These are phyloP conservation scores for Kazachstania taianensis DNA, from an alignment of 805 yeast genomes.

Conservation along the genomic window DNA sequence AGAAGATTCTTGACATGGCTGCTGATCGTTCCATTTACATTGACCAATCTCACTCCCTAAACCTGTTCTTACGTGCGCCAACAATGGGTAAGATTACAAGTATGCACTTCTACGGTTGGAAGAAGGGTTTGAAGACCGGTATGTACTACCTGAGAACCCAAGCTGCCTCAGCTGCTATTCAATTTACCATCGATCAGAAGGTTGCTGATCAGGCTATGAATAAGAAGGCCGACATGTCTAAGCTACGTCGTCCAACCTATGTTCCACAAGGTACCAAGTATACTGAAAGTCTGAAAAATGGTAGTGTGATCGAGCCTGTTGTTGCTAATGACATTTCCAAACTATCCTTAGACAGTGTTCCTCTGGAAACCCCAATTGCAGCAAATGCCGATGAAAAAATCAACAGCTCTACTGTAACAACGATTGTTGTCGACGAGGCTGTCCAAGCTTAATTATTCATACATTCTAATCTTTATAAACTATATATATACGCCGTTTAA, in stretches of 20 bases:
- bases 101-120: conserved; percentile 98
- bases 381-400: conserved; percentile 1
- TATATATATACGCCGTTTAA: background rate
- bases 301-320: background rate
- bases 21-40: conserved; percentile 75
- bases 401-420: background rate
- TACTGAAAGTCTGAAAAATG: conserved; percentile 4
- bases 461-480: background rate
- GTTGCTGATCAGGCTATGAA: conserved; percentile 40
- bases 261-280: conserved; percentile 12
- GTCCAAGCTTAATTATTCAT: background rate
- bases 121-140: conserved; percentile 92
- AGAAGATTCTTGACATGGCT: conserved; percentile 70
- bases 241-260: conserved; percentile 33
- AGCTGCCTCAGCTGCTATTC: conserved; percentile 94
- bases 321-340: conserved; percentile 1
- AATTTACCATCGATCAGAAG: conserved; percentile 67
- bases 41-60: conserved; percentile 88
- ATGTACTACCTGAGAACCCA: conserved; percentile 93
- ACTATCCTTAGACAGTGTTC: conserved; percentile 1
- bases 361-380: conserved; percentile 1
- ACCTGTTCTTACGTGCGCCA: conserved; percentile 74
- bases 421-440: conserved; percentile 1
- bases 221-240: conserved; percentile 9
- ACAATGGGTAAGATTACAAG: conserved; percentile 91